Evolutionary conservation across 495 filamentous ascomycete species (phyloP), one percentile per base, ranked within the genome.

Genomic region (Podospora anserina): DNA sequence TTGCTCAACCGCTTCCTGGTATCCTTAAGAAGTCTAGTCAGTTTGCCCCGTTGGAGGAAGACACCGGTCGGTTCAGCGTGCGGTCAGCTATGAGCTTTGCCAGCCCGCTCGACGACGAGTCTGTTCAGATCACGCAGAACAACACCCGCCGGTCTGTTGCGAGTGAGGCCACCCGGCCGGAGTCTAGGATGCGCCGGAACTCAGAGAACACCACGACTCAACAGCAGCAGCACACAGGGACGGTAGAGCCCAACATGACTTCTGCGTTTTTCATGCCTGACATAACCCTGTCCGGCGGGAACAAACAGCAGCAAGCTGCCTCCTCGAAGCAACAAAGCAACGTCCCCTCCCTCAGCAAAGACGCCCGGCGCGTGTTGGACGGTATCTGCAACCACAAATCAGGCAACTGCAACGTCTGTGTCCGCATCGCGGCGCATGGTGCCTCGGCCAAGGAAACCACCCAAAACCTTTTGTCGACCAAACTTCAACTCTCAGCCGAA

Each of bases 321-420:
- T 39, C 61, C 19, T 61, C 68, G 3, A 75, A 64, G 64, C 5
- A 75, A 74, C 61, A 76, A 72, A 44, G 75, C 34, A 11, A 67
- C 3, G 65, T 80, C 80, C 84, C 68, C 69, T 82, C 75, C 49
- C 83, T 71, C 30, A 82, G 80, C 64, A 77, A 77, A 65, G 78
- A 81, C 53, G 82, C 86, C 44, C 86, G 88, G 69, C 82, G 82
- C 66, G 84, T 88, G n/a, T 79, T 90, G 9, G 81, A 91, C 67
- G 76, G 71, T 54, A 80, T 89, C 62, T 86, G 85, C 64, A 82
- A 85, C 64, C 91, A 94, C 75, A 84, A 90, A 67, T 85, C 85
- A 61, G 82, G 84, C 61, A 91, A 91, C 77, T 94, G 92, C 82
- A 88, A 86, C 23, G 84, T 93, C 32, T 96, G 92, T 78, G 83